These are phyloP conservation scores for Grosmannia serpens DNA, from an alignment of 2,329 filamentous ascomycete species.

Conservation along the genomic window DNA sequence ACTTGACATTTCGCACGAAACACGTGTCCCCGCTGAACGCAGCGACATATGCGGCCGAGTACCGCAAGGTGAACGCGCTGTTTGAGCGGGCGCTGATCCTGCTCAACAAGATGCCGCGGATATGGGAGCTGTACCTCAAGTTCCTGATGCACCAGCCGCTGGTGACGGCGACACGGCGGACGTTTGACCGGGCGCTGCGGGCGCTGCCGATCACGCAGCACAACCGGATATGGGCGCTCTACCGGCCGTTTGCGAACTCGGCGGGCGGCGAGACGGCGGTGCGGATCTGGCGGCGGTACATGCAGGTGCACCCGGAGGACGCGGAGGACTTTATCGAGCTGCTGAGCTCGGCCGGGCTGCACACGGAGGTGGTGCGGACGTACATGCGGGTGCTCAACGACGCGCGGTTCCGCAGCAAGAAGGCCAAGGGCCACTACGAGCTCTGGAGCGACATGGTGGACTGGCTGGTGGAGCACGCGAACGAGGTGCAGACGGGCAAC, in stretches of 20 bases:
- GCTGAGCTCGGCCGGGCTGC: slow-evolving; percentile 66
- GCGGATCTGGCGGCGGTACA: slow-evolving; percentile 88
- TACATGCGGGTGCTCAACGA: slow-evolving; percentile 93
- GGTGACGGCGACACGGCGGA: slow-evolving; percentile 72
- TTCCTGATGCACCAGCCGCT: slow-evolving; percentile 89
- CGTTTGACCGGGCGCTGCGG: slow-evolving; percentile 84
- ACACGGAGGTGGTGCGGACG: slow-evolving; percentile 80
- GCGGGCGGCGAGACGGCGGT: slow-evolving; percentile 83
- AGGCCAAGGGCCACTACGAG: slow-evolving; percentile 90
- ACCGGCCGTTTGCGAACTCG: slow-evolving; percentile 81
- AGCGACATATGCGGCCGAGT: slow-evolving; percentile 67
- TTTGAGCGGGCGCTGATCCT: slow-evolving; percentile 89
- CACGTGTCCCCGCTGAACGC: slow-evolving; percentile 77
- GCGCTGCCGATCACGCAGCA: slow-evolving; percentile 92
- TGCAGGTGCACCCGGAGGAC: slow-evolving; percentile 94
- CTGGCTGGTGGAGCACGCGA: slow-evolving; percentile 79
- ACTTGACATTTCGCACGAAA: slow-evolving; percentile 72
- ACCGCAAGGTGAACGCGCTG: slow-evolving; percentile 84
- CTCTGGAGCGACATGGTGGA: slow-evolving; percentile 98
- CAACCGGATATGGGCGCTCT: slow-evolving; percentile 87
- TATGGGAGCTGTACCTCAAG: slow-evolving; percentile 95
- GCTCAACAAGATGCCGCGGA: slow-evolving; percentile 95
- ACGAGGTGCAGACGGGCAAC: slow-evolving; percentile 68
- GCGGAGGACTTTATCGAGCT: slow-evolving; percentile 92
- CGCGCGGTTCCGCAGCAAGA: slow-evolving; percentile 78